Evolutionary conservation across 331 rosid genomes (phyloP).

Genomic region (Malus hybrid): DNA sequence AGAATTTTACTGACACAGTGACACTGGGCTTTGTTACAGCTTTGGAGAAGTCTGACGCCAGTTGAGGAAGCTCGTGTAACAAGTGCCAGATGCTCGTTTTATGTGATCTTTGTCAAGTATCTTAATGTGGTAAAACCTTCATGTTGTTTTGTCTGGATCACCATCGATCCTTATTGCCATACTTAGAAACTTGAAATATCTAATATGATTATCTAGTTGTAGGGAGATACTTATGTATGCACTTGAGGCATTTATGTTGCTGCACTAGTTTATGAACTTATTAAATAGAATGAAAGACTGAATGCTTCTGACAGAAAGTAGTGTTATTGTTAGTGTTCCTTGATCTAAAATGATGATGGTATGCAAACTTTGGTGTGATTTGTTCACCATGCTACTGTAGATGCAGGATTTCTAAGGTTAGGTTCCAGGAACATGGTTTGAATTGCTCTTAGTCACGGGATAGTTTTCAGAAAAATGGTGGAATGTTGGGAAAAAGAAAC

Average conservation of each 20-base stretch:
- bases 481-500: neutral
- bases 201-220: neutral
- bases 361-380: neutral
- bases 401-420: neutral
- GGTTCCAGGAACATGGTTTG: neutral
- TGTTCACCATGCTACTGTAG: neutral
- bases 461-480: neutral
- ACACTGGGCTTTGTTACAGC: slow-evolving; percentile 32
- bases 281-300: too few relatives aligned
- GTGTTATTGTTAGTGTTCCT: neutral
- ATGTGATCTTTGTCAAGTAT: neutral
- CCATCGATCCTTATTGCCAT: neutral
- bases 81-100: neutral
- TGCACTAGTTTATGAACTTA: too few relatives aligned
- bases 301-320: too few relatives aligned
- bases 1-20: neutral
- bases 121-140: neutral
- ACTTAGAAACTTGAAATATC: neutral
- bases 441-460: neutral
- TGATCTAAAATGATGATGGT: neutral
- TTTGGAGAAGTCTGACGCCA: slow-evolving; percentile 59
- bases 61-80: slow-evolving; percentile 22
- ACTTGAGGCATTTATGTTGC: neutral
- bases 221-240: neutral
- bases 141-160: neutral